Conservation (phyloP, 2,329 filamentous ascomycete species). For the Xylariaceae sp. region DNA sequence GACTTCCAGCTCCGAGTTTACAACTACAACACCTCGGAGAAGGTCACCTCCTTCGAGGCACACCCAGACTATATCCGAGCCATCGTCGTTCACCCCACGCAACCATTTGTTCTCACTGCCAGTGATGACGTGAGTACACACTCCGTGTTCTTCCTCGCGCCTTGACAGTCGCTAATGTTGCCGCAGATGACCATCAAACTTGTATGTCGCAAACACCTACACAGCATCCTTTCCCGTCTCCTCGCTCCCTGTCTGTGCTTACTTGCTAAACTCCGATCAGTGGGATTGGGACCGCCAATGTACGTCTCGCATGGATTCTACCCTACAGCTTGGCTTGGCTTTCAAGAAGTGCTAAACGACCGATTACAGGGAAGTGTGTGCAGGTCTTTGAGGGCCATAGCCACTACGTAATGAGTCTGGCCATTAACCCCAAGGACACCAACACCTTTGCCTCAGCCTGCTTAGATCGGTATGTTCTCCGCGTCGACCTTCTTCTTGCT, state of each 20-base stretch:
- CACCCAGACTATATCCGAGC: slow-evolving; percentile 98
- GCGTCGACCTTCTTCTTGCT: neutral
- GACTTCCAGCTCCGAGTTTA: slow-evolving; percentile 86
- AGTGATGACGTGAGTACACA: slow-evolving; percentile 99
- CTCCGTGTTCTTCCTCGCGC: slow-evolving; percentile 39
- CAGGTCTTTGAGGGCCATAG: slow-evolving; percentile 94
- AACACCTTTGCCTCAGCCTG: slow-evolving; percentile 91
- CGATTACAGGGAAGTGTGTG: slow-evolving; percentile 70
- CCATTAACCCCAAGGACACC: slow-evolving; percentile 96
- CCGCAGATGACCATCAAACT: slow-evolving; percentile 20
- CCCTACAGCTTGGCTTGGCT: neutral
- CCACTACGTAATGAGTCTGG: slow-evolving; percentile 93
- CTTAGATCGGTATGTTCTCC: slow-evolving; percentile 52
- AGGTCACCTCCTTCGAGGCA: slow-evolving; percentile 94
- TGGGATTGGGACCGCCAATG: slow-evolving; percentile 98
- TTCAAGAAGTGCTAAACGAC: slow-evolving; percentile 4
- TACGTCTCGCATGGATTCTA: slow-evolving; percentile 3
- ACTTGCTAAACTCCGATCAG: slow-evolving; percentile 10
- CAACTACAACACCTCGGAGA: slow-evolving; percentile 99
- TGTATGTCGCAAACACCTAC: slow-evolving; percentile 10
- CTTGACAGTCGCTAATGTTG: neutral
- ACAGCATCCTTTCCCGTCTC: neutral
- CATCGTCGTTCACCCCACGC: slow-evolving; percentile 90
- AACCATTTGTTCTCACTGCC: slow-evolving; percentile 92
- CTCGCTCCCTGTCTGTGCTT: neutral